Percentiles rank a stretch among this genome's conserved stretches.
These are phyloP conservation scores for Diaporthe eres DNA, from an alignment of 2,329 filamentous ascomycete species.

Conservation along the genomic window DNA sequence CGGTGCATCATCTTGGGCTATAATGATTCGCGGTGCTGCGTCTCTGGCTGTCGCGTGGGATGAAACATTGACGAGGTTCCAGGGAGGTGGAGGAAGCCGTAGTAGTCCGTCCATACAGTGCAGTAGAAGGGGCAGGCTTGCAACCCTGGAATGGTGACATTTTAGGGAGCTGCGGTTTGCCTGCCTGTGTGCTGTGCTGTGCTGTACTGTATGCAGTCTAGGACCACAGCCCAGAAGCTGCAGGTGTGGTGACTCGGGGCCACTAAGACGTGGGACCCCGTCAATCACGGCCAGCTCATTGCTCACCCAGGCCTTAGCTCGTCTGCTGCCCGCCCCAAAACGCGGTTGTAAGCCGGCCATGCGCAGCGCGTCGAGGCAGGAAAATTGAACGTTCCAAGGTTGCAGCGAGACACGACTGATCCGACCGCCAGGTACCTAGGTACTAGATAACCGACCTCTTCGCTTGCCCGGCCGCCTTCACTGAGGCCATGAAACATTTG, in stretches of 20 bases:
- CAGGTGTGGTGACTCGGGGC: conserved; percentile 15
- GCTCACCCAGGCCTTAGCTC: conserved; percentile 4
- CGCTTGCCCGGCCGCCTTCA: conserved; percentile 12
- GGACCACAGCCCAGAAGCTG: not conserved
- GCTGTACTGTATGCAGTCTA: conserved; percentile 6
- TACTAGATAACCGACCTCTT: not conserved
- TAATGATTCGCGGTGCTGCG: not conserved
- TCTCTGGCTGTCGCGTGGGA: not conserved
- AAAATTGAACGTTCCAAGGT: conserved; percentile 24
- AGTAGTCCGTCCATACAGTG: not conserved
- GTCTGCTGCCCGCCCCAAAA: conserved; percentile 36
- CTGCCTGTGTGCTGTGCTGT: not conserved
- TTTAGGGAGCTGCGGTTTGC: not conserved
- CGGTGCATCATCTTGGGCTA: not conserved
- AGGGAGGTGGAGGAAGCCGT: conserved; percentile 14
- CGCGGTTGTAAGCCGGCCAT: conserved; percentile 34
- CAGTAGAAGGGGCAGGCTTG: not conserved
- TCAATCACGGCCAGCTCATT: conserved; percentile 9
- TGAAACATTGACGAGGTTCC: conserved; percentile 26
- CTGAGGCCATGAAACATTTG: conserved; percentile 20
- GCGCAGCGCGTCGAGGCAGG: conserved; percentile 17
- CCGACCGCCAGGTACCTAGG: conserved; percentile 5
- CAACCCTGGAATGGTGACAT: conserved; percentile 7
- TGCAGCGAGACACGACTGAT: conserved; percentile 37
- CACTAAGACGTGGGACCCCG: conserved; percentile 21